These are phyloP conservation scores for Marchantia paleacea DNA, from an alignment of 225 moss, liverwort and hornwort species.

Conservation along the genomic window DNA sequence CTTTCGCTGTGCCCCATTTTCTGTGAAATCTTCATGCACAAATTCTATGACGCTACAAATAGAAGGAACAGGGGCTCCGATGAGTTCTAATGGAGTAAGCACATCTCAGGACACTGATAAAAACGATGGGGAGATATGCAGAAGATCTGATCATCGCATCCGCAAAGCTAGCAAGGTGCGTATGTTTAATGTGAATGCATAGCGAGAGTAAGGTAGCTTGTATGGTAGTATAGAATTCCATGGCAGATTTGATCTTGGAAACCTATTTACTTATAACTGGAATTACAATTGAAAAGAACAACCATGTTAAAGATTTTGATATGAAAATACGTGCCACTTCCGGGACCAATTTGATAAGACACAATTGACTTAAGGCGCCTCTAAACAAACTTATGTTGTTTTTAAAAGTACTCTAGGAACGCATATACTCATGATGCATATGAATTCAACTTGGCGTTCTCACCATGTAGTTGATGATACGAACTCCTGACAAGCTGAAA, in stretches of 20 bases:
- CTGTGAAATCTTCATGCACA: too few species aligned
- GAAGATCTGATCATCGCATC: not conserved
- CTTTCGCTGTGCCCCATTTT: too few species aligned
- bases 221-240: not conserved
- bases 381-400: not conserved
- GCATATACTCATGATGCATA: not conserved
- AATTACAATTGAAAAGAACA: not conserved
- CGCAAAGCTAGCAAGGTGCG: constrained; percentile 20
- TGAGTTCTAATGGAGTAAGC: not conserved
- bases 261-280: not conserved
- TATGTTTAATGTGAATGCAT: not conserved
- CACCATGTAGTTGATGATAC: not conserved
- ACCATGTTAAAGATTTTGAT: not conserved
- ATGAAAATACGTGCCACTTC: not conserved
- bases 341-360: not conserved
- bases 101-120: not conserved
- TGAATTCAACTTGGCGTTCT: not conserved
- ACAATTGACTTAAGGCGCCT: not conserved
- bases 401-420: not conserved
- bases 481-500: not conserved
- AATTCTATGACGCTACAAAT: too few species aligned
- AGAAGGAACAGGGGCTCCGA: not conserved
- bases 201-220: not conserved
- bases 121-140: not conserved
- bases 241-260: not conserved